Evolutionary conservation across 306 rosid genomes (phyloP).

Genomic region (Glycyrrhiza uralensis): DNA sequence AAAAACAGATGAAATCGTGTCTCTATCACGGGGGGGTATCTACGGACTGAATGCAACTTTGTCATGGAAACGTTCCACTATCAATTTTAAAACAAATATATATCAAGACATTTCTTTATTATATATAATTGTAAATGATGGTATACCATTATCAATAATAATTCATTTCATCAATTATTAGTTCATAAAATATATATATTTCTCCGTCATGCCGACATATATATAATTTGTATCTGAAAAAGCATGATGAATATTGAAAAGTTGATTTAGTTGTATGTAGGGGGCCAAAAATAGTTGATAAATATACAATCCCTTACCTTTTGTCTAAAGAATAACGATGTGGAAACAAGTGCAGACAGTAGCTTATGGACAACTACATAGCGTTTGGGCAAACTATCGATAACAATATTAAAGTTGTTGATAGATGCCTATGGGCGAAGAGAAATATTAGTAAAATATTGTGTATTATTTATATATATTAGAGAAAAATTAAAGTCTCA

Average conservation of each 20-base stretch:
- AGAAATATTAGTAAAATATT: not conserved
- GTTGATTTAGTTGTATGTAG: not conserved
- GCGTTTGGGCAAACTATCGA: not conserved
- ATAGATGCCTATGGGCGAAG: not conserved
- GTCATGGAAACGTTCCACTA: too few species aligned
- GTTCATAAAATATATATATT: conserved; percentile 9
- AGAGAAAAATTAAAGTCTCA: too few species aligned
- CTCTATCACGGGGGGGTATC: too few species aligned
- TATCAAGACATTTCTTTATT: too few species aligned
- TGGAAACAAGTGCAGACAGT: conserved; percentile 22
- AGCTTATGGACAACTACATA: conserved; percentile 14
- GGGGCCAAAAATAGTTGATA: not conserved
- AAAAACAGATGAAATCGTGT: too few species aligned
- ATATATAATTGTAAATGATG: too few species aligned
- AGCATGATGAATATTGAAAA: not conserved
- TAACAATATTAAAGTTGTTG: not conserved
- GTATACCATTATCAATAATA: too few species aligned
- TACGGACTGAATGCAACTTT: too few species aligned
- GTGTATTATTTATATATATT: not conserved
- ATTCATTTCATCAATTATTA: conserved; percentile 16
- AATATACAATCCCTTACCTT: conserved; percentile 8
- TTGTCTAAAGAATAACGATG: conserved; percentile 14
- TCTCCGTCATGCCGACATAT: conserved; percentile 15
- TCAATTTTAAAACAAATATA: too few species aligned
- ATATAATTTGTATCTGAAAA: conserved; percentile 4